Base-by-base conservation (phyloP, 768 basidiomycete genomes). In the Melanogaster broomeanus region DNA sequence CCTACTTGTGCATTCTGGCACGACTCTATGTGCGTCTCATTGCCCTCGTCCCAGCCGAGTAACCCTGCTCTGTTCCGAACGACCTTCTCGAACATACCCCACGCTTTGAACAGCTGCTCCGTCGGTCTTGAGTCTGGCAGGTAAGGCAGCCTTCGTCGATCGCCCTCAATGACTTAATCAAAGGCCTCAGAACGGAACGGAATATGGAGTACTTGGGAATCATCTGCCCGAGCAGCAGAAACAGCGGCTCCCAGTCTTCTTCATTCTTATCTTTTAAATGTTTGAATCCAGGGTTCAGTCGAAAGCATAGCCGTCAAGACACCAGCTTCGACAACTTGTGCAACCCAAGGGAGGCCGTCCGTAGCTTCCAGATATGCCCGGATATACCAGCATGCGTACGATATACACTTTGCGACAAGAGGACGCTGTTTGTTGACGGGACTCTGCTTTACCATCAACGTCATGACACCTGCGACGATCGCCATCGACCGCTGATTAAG, bases 231-330 rank as follows among this genome's bases (percentile, higher is more conserved):
- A 67, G 58, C 9, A 67, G 43, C 21, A 67, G 45, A 30, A 60
- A 58, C 34, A 67, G 15, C 1, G 65, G 62, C 25, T 69, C 65
- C 67, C 65, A 67, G 52, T 62, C 64, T 45, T 68, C 66, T 42
- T 55, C 51, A 9, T 58, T 37, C 35, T 51, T 47, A 25, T 49
- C 58, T 6, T 48, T 19, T 47, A 65, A 35, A 30, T 65, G 42
- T 33, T 55, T 53, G n/a, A n/a, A 62, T 45, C 65, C 61, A 67
- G 6, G 56, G 62, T 41, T 67, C 67, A 3, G 55, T 53, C 27
- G 52, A 60, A 35, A 69, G 65, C 38, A 69, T 42, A 8, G 65
- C 45, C 2, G 58, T 45, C 51, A 67, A 47, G 45, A 69, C 33
- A 27, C 61, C 60, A 31, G 65, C 58, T 42, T 65, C 58, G 35